These are phyloP conservation scores for Cladosporium sp. DNA, from an alignment of 2,329 filamentous ascomycete genomes.

Conservation along the genomic window DNA sequence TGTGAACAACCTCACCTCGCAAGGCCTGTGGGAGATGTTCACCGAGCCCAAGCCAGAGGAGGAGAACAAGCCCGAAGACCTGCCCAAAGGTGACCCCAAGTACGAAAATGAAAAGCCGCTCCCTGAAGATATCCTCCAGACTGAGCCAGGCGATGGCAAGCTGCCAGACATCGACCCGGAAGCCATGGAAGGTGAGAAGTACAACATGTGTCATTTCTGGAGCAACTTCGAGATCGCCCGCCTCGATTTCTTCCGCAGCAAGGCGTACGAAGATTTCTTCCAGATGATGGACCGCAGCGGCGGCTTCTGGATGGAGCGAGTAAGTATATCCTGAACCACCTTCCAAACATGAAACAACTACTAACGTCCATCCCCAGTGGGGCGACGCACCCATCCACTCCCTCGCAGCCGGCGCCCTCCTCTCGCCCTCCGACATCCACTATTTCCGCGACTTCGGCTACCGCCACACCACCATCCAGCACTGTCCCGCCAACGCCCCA, in stretches of 20 bases:
- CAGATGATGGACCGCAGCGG: constrained; percentile 98
- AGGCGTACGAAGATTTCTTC: constrained; percentile 97
- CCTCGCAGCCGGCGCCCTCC: constrained; percentile 84
- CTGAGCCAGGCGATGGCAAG: constrained; percentile 68
- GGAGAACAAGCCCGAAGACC: constrained; percentile 48
- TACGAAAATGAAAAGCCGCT: constrained; percentile 67
- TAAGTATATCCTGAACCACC: constrained; percentile 48
- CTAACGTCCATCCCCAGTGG: constrained; percentile 66
- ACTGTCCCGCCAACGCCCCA: constrained; percentile 94
- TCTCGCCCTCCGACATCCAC: constrained; percentile 81
- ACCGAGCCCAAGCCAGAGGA: constrained; percentile 72
- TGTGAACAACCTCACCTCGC: constrained; percentile 82
- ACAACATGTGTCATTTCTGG: constrained; percentile 99
- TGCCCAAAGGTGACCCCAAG: constrained; percentile 54
- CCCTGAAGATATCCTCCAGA: constrained; percentile 78
- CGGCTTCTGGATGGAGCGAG: constrained; percentile 98
- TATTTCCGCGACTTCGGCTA: constrained; percentile 99
- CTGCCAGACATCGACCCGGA: constrained; percentile 85
- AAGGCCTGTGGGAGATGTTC: constrained; percentile 99
- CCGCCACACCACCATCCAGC: constrained; percentile 96
- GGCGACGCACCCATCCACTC: constrained; percentile 98
- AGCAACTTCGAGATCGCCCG: constrained; percentile 98
- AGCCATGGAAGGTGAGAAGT: constrained; percentile 93
- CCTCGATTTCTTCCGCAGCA: constrained; percentile 93
- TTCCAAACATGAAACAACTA: constrained; percentile 23